Base-by-base conservation (phyloP, 306 rosid species). In the Fragaria vesca region DNA sequence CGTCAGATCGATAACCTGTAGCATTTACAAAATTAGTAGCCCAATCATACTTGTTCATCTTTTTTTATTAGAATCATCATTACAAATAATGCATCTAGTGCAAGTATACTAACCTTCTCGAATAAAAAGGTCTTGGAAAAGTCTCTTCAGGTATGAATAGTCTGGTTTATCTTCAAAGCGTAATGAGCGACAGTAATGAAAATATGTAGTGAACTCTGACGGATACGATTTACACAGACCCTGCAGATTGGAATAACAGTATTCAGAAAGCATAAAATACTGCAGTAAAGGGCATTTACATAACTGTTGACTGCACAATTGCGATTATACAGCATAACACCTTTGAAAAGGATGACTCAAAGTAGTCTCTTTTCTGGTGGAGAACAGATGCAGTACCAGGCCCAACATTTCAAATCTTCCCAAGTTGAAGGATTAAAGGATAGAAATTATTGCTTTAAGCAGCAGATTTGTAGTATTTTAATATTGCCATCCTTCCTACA, bases 101-200 rank as follows among this genome's bases (percentile, higher is more conserved):
- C 60, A 72, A 60, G 55, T 65, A 21, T 78, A 75, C 69, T 82
- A 83, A 91, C 98, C 98, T 92, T 95, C 97, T 82, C 97, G 87
- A 72, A 95, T 95, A 81, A 92, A 95, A 77, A 95, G 91, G 83
- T 95, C 98, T 6, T 97, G 85, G 76, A 92, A 95, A 80, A 95
- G 98, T 88, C 93, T 91, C 86, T 95, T 92, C 78, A 95, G 89
- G 79, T 92, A 95, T 1, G 98, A 86, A 86, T 95, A 95, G 86
- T 95, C 97, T 60, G 97, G 98, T 81, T 92, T 92, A 86, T 95
- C 97, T 81, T 95, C 98, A 81, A 95, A 92, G 72, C 98, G 90
- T 84, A 95, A 81, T 0, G 98, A 81, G 38, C 96, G 97, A 82
- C 98, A 92, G 46, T 91, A 91, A 79, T 89, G 98, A 83, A 95